Conservation (phyloP, 2,329 filamentous ascomycete genomes). For the Herpotrichia juniperi region DNA sequence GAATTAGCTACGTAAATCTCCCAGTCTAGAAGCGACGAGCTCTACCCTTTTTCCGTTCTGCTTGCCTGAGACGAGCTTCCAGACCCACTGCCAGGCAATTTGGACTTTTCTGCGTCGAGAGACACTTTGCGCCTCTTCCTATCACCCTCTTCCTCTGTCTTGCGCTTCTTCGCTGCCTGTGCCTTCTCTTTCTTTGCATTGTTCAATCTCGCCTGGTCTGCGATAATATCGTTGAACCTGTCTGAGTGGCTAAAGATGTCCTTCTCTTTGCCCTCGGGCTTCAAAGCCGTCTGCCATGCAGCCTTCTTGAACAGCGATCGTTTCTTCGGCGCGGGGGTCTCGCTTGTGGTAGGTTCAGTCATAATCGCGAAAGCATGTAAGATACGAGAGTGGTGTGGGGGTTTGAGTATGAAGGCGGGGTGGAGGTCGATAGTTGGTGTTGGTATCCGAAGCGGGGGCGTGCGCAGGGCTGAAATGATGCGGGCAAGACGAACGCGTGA, state of each 20-base stretch:
- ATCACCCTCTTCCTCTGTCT: conserved; percentile 26
- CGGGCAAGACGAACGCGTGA: conserved; percentile 27
- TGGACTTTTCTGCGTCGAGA: conserved; percentile 16
- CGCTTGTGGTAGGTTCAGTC: conserved; percentile 25
- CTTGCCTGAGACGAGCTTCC: conserved; percentile 13
- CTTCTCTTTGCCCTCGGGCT: conserved; percentile 34
- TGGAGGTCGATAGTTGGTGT: too few species aligned
- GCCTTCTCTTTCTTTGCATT: conserved; percentile 29
- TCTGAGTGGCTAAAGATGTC: conserved; percentile 53
- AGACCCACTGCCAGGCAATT: conserved; percentile 12
- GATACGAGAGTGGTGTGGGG: background rate
- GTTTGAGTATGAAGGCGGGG: conserved; percentile 2
- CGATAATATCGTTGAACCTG: conserved; percentile 46
- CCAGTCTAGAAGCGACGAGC: background rate
- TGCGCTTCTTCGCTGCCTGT: conserved; percentile 24
- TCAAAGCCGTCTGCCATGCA: conserved; percentile 52
- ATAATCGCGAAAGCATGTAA: conserved; percentile 27
- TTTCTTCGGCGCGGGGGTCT: conserved; percentile 43
- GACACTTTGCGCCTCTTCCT: conserved; percentile 13
- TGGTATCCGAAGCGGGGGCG: conserved; percentile 13
- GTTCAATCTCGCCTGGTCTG: conserved; percentile 43
- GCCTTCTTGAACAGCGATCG: conserved; percentile 63
- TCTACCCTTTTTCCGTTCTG: conserved; percentile 24
- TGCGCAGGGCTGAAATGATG: conserved; percentile 13
- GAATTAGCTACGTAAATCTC: background rate